Evolutionary conservation across 257 asterid genomes (phyloP).

Genomic region (Nemophila menziesii): DNA sequence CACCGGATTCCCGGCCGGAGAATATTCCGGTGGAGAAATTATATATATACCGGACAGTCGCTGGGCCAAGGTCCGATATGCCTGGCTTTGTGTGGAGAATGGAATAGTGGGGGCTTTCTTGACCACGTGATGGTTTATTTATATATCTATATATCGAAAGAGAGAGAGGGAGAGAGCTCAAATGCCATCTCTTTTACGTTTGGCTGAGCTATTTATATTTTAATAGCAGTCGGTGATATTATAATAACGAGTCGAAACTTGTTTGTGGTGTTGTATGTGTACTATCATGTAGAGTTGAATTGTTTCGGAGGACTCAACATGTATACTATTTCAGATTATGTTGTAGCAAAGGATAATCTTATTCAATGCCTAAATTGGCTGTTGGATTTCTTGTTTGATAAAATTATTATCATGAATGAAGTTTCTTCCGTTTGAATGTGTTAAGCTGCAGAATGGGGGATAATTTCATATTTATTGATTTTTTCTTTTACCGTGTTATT

Average conservation of each 20-base stretch:
- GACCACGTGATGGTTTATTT: slow-evolving; percentile 16
- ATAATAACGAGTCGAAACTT: neutral
- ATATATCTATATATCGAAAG: slow-evolving; percentile 10
- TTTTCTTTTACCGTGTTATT: too few relatives aligned
- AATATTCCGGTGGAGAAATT: slow-evolving; percentile 66
- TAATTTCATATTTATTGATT: too few relatives aligned
- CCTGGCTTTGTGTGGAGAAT: slow-evolving; percentile 76
- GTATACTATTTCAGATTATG: neutral
- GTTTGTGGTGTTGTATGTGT: neutral
- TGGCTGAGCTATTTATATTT: slow-evolving; percentile 41
- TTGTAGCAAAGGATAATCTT: neutral
- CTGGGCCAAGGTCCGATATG: slow-evolving; percentile 77
- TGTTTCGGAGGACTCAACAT: neutral
- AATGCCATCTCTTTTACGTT: slow-evolving; percentile 37
- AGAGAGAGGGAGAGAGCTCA: slow-evolving; percentile 27
- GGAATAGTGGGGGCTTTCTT: slow-evolving; percentile 32
- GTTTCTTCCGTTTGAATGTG: neutral
- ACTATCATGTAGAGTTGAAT: neutral
- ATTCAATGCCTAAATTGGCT: neutral
- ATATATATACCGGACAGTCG: slow-evolving; percentile 67
- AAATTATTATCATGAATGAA: neutral
- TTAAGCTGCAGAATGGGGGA: neutral
- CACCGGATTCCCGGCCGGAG: slow-evolving; percentile 62
- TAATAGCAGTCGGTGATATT: neutral
- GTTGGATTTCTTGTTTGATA: neutral